Conservation (phyloP, 176 grass and related monocot species). For the Triticum timopheevii region DNA sequence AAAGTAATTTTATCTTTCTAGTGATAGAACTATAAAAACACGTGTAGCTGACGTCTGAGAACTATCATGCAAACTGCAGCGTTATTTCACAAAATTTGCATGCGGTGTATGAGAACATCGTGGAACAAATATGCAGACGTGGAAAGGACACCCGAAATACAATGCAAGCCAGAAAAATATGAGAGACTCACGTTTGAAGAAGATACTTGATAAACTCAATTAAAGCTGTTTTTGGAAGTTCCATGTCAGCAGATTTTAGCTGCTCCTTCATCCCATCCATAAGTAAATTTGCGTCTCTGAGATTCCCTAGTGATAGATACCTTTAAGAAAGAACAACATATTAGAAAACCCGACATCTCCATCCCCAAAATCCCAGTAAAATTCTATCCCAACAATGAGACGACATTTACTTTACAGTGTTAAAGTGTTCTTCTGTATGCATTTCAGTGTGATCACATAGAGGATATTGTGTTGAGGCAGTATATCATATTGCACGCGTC, state of each 20-base stretch:
- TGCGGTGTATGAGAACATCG: not conserved
- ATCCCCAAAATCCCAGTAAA: constrained; percentile 4
- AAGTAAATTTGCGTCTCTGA: constrained; percentile 89
- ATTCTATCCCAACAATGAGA: constrained; percentile 10
- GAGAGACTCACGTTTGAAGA: constrained; percentile 73
- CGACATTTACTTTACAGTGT: not conserved
- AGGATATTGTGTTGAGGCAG: constrained; percentile 17
- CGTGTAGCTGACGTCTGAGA: constrained; percentile 10
- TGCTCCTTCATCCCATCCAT: constrained; percentile 84
- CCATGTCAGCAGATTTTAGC: constrained; percentile 63
- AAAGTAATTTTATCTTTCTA: constrained; percentile 3
- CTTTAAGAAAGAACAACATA: constrained; percentile 45
- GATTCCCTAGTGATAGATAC: constrained; percentile 92
- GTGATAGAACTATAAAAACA: constrained; percentile 16
- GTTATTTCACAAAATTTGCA: constrained; percentile 10
- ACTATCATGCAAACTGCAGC: constrained; percentile 14
- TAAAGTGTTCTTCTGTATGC: not conserved
- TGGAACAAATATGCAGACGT: constrained; percentile 16
- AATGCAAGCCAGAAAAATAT: constrained; percentile 5
- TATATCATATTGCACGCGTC: not conserved
- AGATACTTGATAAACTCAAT: constrained; percentile 82
- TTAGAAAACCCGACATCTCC: constrained; percentile 29
- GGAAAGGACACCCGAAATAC: constrained; percentile 24
- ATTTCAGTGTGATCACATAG: constrained; percentile 16
- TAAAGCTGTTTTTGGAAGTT: constrained; percentile 68